phyloP scores from a whole-genome alignment of 164 flowering plant species.

The Echeveria elegans region DNA sequence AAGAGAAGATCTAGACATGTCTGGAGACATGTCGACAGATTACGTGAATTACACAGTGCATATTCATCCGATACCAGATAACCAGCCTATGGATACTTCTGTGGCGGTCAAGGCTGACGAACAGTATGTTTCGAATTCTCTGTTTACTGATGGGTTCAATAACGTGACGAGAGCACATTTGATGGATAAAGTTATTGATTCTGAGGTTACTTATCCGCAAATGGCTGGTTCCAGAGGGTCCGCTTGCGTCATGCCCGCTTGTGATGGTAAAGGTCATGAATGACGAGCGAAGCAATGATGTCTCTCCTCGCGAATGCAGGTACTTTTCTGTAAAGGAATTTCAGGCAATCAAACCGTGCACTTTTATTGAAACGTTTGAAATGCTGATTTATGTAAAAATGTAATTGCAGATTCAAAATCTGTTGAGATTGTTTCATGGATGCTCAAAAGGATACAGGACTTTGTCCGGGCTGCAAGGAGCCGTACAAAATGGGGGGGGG shows the following conservation, averaged over 20 bases:
- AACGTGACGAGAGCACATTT: constrained; percentile 62
- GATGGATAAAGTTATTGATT: constrained; percentile 69
- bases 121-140: constrained; percentile 61
- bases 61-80: constrained; percentile 67
- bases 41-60: constrained; percentile 68
- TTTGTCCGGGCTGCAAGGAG: constrained; percentile 77
- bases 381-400: too few relatives aligned
- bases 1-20: constrained; percentile 59
- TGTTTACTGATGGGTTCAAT: constrained; percentile 65
- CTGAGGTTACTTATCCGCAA: constrained; percentile 52
- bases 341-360: not conserved
- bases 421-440: constrained; percentile 66
- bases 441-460: constrained; percentile 44
- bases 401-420: constrained; percentile 41
- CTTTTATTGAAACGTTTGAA: not conserved
- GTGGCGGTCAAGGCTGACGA: constrained; percentile 66
- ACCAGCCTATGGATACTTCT: constrained; percentile 60
- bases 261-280: constrained; percentile 66
- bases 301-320: constrained; percentile 68
- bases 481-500: constrained; percentile 39
- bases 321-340: not conserved
- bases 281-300: constrained; percentile 47
- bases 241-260: constrained; percentile 43
- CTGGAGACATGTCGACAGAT: constrained; percentile 57
- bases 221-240: constrained; percentile 59